Evolutionary conservation across 768 basidiomycete genomes (phyloP), one percentile per base, ranked within the genome.

Genomic region (Phaeotremella skinneri): DNA sequence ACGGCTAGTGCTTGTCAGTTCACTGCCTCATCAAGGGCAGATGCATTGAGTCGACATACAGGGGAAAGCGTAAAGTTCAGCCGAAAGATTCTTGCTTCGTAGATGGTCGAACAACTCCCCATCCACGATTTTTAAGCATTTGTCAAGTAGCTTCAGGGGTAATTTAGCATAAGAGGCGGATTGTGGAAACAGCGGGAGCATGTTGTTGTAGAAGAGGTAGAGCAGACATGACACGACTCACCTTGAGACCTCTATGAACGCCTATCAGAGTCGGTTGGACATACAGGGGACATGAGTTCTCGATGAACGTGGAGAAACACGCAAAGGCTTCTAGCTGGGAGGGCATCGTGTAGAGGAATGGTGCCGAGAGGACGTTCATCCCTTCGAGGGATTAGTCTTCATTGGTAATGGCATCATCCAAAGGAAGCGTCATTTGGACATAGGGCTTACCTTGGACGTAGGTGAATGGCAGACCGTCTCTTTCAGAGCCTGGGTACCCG

Each of bases 241-340:
- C 94, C 82, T 90, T 91, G 37, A 99, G 80, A 13, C 94, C 96
- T 52, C 88, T 82, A 74, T 99, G 96, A 0, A 98, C 96, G 6
- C 96, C 96, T 74, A 92, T 89, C 14, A 99, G 80, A 0, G 92
- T 97, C 1, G 93, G 93, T 67, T 93, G 90, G 6, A 98, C 93
- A 73, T 98, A 99, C n/a, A 91, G 79, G 7, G 96, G 96, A 78
- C 93, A 97, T 7, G 84, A 86, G 56, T 87, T 86, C 79, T 97
- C 94, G 66, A 98, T 96, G 74, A 99, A 99, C 68, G 87, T 89
- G 26, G 90, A 84, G 72, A 99, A 98, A 78, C 91, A 96, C 62
- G 87, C 92, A 78, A 97, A 99, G 0, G 96, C 96, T 77, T 99
- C 96, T n/a, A 98, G 78, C 76, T 99, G 91, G 9, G 91, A 91